Percentiles rank a stretch among this genome's conserved stretches.
Conservation (phyloP, 2,329 filamentous ascomycete genomes). For the Meredithiella fracta region DNA sequence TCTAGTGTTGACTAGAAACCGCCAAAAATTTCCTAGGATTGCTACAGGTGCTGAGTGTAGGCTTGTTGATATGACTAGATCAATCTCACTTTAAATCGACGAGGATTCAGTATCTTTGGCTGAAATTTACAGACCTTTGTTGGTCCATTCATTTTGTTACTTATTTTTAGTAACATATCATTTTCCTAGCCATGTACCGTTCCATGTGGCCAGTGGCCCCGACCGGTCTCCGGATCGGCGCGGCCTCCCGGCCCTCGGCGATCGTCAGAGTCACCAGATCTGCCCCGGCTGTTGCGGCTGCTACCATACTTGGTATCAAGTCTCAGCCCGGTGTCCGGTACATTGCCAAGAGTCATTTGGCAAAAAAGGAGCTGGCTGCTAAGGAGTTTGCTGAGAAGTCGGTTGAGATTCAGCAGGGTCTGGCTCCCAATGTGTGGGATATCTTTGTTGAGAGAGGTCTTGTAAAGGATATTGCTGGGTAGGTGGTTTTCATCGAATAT, state of each 20-base stretch:
- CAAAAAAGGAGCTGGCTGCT: conserved; percentile 28
- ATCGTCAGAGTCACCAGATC: background rate
- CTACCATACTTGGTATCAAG: background rate
- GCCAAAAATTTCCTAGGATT: no score
- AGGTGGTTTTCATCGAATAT: conserved; percentile 19
- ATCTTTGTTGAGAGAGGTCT: conserved; percentile 55
- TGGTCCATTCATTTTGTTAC: background rate
- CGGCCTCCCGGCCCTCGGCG: background rate
- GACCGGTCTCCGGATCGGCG: conserved; percentile 3
- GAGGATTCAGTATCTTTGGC: no score
- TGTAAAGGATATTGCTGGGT: conserved; percentile 62
- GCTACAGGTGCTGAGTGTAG: no score
- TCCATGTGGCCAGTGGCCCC: conserved; percentile 7
- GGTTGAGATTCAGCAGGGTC: conserved; percentile 31
- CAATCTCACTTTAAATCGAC: no score
- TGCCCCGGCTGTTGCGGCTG: background rate
- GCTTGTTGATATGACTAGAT: no score
- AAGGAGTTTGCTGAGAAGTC: conserved; percentile 33
- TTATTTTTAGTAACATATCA: background rate
- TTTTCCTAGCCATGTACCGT: conserved; percentile 8
- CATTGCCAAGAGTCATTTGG: conserved; percentile 27
- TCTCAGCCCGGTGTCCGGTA: conserved; percentile 19
- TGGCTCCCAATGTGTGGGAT: conserved; percentile 39
- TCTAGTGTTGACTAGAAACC: no score
- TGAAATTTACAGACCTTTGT: background rate